Evolutionary conservation across 2,329 filamentous ascomycete species (phyloP).

Genomic region (Aureobasidium zeae): DNA sequence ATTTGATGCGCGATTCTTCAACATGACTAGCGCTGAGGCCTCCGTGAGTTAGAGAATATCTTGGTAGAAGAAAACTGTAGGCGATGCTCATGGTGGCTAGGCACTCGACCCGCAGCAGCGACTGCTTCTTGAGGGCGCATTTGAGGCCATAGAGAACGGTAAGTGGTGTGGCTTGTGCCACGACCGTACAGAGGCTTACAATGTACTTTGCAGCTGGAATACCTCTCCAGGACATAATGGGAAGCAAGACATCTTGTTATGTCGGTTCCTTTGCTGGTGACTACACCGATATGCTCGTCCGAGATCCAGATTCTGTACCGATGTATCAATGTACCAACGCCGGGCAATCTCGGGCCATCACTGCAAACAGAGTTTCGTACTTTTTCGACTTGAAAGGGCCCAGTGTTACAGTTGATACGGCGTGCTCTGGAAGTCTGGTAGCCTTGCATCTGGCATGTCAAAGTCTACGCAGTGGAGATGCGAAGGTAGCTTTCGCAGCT

Average conservation of each 20-base stretch:
- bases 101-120: slow-evolving; percentile 25
- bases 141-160: slow-evolving; percentile 19
- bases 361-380: slow-evolving; percentile 31
- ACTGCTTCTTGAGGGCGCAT: slow-evolving; percentile 22
- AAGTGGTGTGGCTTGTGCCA: neutral
- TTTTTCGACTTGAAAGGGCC: slow-evolving; percentile 34
- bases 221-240: slow-evolving; percentile 4
- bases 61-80: slow-evolving; percentile 9
- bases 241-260: slow-evolving; percentile 11
- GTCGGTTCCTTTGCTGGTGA: slow-evolving; percentile 22
- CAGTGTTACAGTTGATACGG: slow-evolving; percentile 38
- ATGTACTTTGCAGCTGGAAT: slow-evolving; percentile 10
- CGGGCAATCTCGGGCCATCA: slow-evolving; percentile 29
- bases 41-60: too few relatives aligned
- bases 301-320: slow-evolving; percentile 19
- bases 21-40: slow-evolving; percentile 20
- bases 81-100: neutral
- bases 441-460: slow-evolving; percentile 29
- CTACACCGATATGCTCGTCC: slow-evolving; percentile 19
- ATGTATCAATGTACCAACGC: slow-evolving; percentile 24
- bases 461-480: slow-evolving; percentile 30
- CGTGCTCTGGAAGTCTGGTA: slow-evolving; percentile 36
- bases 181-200: neutral
- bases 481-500: slow-evolving; percentile 17
- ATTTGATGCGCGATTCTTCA: slow-evolving; percentile 24